phyloP scores from a whole-genome alignment of 345 rosid species.

The Citropsis articulata region DNA sequence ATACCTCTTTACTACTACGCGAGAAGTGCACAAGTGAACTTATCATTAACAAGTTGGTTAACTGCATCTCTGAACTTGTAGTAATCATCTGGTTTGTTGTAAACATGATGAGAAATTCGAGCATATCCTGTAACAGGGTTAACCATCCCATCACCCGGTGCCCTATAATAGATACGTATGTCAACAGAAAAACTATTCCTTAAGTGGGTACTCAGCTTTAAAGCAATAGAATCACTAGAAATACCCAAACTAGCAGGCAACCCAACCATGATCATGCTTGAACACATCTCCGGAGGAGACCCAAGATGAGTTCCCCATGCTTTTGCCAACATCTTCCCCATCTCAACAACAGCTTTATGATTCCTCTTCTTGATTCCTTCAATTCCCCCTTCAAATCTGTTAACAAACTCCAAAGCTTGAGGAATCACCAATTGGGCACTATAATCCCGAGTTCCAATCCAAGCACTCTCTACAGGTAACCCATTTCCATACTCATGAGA shows the following conservation, averaged over 20 bases:
- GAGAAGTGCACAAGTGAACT: slow-evolving; percentile 57
- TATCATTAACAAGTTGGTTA: slow-evolving; percentile 47
- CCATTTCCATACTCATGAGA: slow-evolving; percentile 92
- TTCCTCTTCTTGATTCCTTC: slow-evolving; percentile 79
- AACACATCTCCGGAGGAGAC: slow-evolving; percentile 75
- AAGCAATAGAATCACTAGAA: slow-evolving; percentile 43
- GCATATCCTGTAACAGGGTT: slow-evolving; percentile 65
- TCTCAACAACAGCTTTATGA: slow-evolving; percentile 65
- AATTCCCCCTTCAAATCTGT: slow-evolving; percentile 81
- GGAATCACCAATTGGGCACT: slow-evolving; percentile 87
- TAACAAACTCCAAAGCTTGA: slow-evolving; percentile 66
- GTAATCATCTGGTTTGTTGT: slow-evolving; percentile 72
- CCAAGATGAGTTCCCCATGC: slow-evolving; percentile 93
- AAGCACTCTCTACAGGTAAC: slow-evolving; percentile 75
- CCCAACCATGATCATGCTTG: slow-evolving; percentile 88
- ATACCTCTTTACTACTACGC: slow-evolving; percentile 43
- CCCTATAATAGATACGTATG: slow-evolving; percentile 61
- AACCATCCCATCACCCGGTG: slow-evolving; percentile 49
- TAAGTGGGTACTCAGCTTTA: slow-evolving; percentile 56
- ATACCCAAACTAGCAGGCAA: slow-evolving; percentile 68
- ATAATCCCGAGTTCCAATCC: slow-evolving; percentile 95
- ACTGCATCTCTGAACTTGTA: slow-evolving; percentile 66
- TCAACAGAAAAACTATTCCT: slow-evolving; percentile 64
- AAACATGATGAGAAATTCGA: slow-evolving; percentile 80
- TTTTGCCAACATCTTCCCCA: slow-evolving; percentile 79